These are phyloP conservation scores for Amanita muscaria DNA, from an alignment of 768 basidiomycete genomes.

Conservation along the genomic window DNA sequence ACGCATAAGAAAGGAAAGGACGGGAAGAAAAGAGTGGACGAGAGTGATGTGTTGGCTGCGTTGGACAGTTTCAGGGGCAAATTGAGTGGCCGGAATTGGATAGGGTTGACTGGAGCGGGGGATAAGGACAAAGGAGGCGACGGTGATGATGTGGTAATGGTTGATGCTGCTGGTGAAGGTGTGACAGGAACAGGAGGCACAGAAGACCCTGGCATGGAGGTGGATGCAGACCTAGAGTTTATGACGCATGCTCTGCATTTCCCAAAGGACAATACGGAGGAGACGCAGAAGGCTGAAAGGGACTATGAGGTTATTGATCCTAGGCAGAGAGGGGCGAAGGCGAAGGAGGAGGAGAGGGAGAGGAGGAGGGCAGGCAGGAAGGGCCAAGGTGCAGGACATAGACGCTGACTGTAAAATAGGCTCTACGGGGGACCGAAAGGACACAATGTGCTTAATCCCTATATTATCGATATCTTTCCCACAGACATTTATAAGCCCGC, in stretches of 20 bases:
- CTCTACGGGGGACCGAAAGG: no score
- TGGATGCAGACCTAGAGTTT: slow-evolving; percentile 72
- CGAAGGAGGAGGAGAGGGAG: slow-evolving; percentile 72
- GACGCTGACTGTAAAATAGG: no score
- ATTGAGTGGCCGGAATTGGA: slow-evolving; percentile 38
- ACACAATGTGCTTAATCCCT: no score
- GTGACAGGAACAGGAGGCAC: slow-evolving; percentile 12
- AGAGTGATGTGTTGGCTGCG: slow-evolving; percentile 59
- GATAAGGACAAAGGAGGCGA: slow-evolving; percentile 15
- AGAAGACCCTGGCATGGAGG: slow-evolving; percentile 55
- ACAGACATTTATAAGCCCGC: no score
- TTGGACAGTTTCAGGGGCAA: slow-evolving; percentile 65
- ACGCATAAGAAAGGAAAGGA: slow-evolving; percentile 41
- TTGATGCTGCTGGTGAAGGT: not conserved
- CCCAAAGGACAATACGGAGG: slow-evolving; percentile 72
- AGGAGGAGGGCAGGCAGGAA: slow-evolving; percentile 38
- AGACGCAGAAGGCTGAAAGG: slow-evolving; percentile 65
- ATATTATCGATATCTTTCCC: no score
- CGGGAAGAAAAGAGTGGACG: slow-evolving; percentile 50
- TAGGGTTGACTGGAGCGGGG: slow-evolving; percentile 16
- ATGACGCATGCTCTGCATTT: slow-evolving; percentile 65
- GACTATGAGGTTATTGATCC: slow-evolving; percentile 91
- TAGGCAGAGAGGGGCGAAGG: slow-evolving; percentile 58
- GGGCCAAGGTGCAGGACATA: not conserved
- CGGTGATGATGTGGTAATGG: slow-evolving; percentile 9